Percentiles rank a stretch among this genome's conserved stretches.
phyloP scores from a whole-genome alignment of 2,329 filamentous ascomycete species.

The Pseudonectria foliicola region DNA sequence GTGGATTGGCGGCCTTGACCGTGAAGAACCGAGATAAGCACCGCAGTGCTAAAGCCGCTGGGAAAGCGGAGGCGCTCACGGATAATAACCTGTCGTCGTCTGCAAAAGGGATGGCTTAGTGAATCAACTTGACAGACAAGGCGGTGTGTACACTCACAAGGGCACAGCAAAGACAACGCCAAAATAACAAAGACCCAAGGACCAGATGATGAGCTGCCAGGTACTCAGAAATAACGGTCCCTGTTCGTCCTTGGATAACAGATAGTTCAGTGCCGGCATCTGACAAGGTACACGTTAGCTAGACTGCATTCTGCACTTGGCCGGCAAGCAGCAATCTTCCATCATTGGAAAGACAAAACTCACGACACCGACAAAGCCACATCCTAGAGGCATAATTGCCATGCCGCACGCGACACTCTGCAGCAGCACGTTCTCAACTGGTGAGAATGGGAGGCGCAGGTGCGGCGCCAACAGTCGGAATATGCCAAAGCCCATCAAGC shows the following conservation, averaged over 20 bases:
- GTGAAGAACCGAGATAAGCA: constrained; percentile 87
- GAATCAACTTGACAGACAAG: constrained; percentile 1
- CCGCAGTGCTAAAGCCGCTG: constrained; percentile 87
- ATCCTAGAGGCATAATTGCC: constrained; percentile 92
- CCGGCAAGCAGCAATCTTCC: too few species aligned
- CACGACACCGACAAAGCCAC: constrained; percentile 86
- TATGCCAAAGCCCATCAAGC: constrained; percentile 87
- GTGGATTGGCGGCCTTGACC: constrained; percentile 40
- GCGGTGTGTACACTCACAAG: constrained; percentile 40
- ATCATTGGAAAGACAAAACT: constrained; percentile 18
- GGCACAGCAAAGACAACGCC: constrained; percentile 96
- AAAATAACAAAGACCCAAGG: constrained; percentile 88
- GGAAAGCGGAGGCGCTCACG: constrained; percentile 89
- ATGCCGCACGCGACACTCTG: constrained; percentile 94
- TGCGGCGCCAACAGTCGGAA: constrained; percentile 73
- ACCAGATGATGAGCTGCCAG: constrained; percentile 81
- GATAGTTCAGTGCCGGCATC: constrained; percentile 84
- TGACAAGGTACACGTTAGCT: constrained; percentile 18
- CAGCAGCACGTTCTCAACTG: constrained; percentile 92
- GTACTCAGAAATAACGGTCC: constrained; percentile 67
- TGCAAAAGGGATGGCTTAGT: constrained; percentile 15
- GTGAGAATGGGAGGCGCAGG: constrained; percentile 75
- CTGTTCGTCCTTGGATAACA: constrained; percentile 70
- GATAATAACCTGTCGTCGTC: constrained; percentile 83
- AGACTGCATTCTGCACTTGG: too few species aligned